Base-by-base conservation (phyloP, 2,329 filamentous ascomycete genomes). In the Colletotrichum salicis region DNA sequence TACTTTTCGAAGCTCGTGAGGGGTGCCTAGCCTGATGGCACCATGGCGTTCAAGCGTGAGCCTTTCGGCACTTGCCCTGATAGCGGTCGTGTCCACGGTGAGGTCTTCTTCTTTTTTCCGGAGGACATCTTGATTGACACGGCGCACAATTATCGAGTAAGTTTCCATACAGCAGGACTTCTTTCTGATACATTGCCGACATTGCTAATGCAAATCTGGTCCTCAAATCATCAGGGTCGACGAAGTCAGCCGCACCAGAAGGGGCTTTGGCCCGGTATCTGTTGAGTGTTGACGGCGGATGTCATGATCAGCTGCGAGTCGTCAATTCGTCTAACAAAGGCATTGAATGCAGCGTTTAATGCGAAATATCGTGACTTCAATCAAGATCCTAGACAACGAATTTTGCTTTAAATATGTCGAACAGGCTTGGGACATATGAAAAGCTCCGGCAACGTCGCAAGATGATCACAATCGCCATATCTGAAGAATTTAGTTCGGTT, bases 11-110 rank as follows among this genome's bases (percentile, higher is more conserved):
- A 87, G 76, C 72, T 88, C 86, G 11, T 81, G 64, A 0, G 80
- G 61, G 0, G 83, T 86, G 3, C 86, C 86, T 0, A 88, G 80
- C 0, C 86, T 80, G 48, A 88, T 86, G 2, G 86, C 86, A 1
- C 86, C 86, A 57, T 88, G 86, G 29, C 82, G 71, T 52, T 80
- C 79, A 0, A 80, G 51, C 4, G 33, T 54, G 7, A 70, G 51
- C 6, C 71, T 37, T 3, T 60, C 66, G 2, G 62, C 13, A 12
- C 52, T 45, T 7, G 56, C 60, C 2, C 61, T 56, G 48, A 68
- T 64, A 11, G 31, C 12, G 35, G 13, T 35, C 19, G 35, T 51
- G 7, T 55, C 45, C 7, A 27, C 33, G 2, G 60, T 31, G 35
- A 65, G 37, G 24, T 54, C 52, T 5, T 54, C 31, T 4, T 27